Evolutionary conservation across 768 basidiomycete genomes (phyloP), one percentile per base, ranked within the genome.

Genomic region (Suillus plorans): DNA sequence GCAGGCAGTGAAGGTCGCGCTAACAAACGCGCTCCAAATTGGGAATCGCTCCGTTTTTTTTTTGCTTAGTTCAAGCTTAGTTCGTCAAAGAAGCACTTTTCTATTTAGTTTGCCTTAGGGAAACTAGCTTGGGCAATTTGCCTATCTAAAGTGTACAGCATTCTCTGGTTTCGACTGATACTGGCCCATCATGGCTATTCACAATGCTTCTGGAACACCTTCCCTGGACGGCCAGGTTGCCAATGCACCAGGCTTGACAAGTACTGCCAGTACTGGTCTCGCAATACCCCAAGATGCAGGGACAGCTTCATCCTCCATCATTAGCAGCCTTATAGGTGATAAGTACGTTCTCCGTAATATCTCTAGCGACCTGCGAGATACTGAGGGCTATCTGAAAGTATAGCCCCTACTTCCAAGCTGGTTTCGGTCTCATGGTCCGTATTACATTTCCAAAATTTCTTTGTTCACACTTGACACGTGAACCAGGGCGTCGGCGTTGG

Each of bases 351-450:
- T 60, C 3, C 45, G 36, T 13, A 8, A 34, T 37, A n/a, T 64
- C 58, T 68, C 36, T 39, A 22, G 6, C 12, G 18, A 41, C 62
- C 34, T 60, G 53, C 45, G 41, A 61, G 28, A 63, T 63, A 76
- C 68, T 63, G 5, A 63, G n/a, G 65, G 53, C 66, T 63, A 67
- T 72, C 79, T 73, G 36, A 42, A 84, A 84, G 79, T 70, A 72
- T 71, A 99, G 97, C 74, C 97, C 95, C 44, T 96, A 95, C 80
- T 99, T 99, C 74, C 94, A 97, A 74, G 97, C 97, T 57, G 97
- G 97, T 34, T 98, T 98, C 71, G 97, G 97, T 42, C 85, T 99
- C 44, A 96, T 99, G 95, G 97, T 96, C 69, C 64, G 79, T 20
- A 28, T 36, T 18, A 41, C 36, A 39, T 55, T 22, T 39, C 18